These are phyloP conservation scores for Aspergillus sclerotiicarbonarius DNA, from an alignment of 495 filamentous ascomycete genomes.

Conservation along the genomic window DNA sequence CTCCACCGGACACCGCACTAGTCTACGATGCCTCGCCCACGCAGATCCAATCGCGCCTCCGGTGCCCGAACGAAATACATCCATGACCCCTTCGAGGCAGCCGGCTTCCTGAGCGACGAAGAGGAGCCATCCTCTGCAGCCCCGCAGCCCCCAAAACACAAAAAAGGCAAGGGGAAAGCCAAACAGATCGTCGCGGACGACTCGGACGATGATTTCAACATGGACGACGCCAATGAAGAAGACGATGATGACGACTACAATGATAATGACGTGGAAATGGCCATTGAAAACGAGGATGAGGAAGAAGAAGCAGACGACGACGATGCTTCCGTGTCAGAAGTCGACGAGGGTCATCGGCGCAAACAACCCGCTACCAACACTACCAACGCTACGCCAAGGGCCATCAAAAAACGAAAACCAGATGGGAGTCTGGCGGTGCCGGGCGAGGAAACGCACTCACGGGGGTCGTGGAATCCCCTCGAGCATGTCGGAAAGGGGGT, in stretches of 20 bases:
- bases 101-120: conserved; percentile 32
- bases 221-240: conserved; percentile 15
- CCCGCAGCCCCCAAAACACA: conserved; percentile 4
- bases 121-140: conserved; percentile 10
- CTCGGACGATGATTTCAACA: conserved; percentile 27
- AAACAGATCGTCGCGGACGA: conserved; percentile 13
- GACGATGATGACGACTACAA: conserved; percentile 20
- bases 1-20: not conserved
- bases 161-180: conserved; percentile 19
- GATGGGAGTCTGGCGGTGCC: conserved; percentile 22
- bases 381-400: conserved; percentile 3
- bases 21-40: conserved; percentile 28
- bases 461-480: conserved; percentile 36
- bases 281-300: conserved; percentile 12
- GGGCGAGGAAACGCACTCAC: conserved; percentile 30
- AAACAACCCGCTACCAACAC: not conserved
- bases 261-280: conserved; percentile 17
- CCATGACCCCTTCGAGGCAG: conserved; percentile 33
- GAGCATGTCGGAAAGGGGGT: conserved; percentile 41
- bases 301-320: conserved; percentile 13
- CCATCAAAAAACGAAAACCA: conserved; percentile 18
- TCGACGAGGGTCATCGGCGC: not conserved
- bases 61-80: conserved; percentile 34
- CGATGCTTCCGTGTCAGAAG: conserved; percentile 16
- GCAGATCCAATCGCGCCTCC: conserved; percentile 40